A percentile compares a stretch with the other conserved stretches of the same genome.
Conservation (phyloP, 1,284 basidiomycete species). For the Leccinum huronense region DNA sequence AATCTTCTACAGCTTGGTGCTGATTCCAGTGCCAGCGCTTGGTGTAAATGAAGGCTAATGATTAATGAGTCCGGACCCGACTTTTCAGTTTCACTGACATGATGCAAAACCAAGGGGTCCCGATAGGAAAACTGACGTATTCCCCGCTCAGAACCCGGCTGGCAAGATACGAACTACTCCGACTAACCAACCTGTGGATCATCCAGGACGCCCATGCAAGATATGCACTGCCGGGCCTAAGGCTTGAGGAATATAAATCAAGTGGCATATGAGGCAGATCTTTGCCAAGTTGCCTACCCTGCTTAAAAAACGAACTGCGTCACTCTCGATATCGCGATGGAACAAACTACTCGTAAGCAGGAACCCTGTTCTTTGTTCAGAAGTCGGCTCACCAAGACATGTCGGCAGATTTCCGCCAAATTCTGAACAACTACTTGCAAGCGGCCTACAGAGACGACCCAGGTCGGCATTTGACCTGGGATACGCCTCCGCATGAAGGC, state of each 20-base stretch:
- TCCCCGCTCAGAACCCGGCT: slow-evolving; percentile 5
- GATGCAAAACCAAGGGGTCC: not conserved
- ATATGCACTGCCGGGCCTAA: slow-evolving; percentile 15
- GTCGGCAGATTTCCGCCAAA: slow-evolving; percentile 25
- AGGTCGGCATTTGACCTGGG: slow-evolving; percentile 24
- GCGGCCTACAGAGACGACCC: slow-evolving; percentile 18
- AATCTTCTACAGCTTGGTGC: slow-evolving; percentile 29
- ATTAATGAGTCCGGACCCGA: not conserved
- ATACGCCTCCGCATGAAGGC: slow-evolving; percentile 17
- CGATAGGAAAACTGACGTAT: not conserved
- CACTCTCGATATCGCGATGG: slow-evolving; percentile 10
- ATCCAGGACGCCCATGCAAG: slow-evolving; percentile 8
- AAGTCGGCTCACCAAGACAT: slow-evolving; percentile 9
- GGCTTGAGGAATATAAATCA: slow-evolving; percentile 21
- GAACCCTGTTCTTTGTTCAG: not conserved
- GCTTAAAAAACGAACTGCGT: slow-evolving; percentile 1
- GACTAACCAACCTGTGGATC: slow-evolving; percentile 29
- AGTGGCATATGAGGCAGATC: not conserved
- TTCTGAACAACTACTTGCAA: slow-evolving; percentile 29
- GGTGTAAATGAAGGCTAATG: slow-evolving; percentile 8
- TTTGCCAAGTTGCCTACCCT: not conserved
- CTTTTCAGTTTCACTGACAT: not conserved
- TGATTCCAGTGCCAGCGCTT: slow-evolving; percentile 22
- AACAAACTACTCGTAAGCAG: slow-evolving; percentile 20
- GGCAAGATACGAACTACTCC: slow-evolving; percentile 7